Evolutionary conservation across 169 alveolate genomes (phyloP).

Genomic region (Eimeria maxima): DNA sequence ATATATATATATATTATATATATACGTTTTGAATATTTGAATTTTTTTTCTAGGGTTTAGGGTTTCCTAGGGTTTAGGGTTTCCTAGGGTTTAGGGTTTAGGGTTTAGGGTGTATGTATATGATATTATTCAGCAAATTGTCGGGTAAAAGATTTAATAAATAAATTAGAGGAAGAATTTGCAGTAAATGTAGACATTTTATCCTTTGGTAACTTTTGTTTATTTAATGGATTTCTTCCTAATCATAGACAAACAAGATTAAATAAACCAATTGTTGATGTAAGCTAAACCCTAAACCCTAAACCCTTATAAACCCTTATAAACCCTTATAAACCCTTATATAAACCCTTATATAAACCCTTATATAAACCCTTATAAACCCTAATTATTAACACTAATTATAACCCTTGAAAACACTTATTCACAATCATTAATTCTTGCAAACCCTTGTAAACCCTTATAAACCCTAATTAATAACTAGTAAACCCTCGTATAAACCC

Average conservation of each 20-base stretch:
- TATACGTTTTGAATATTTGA: background rate
- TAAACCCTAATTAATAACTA: no score
- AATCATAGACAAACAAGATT: slow-evolving; percentile 91
- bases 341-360: background rate
- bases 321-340: background rate
- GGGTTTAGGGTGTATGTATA: slow-evolving; percentile 35
- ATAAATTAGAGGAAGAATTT: slow-evolving; percentile 86
- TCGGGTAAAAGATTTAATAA: slow-evolving; percentile 87
- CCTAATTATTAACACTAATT: background rate
- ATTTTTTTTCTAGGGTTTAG: slow-evolving; percentile 13
- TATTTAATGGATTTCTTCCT: slow-evolving; percentile 93
- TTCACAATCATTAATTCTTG: no score
- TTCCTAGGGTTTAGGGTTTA: slow-evolving; percentile 45
- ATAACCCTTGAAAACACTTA: no score
- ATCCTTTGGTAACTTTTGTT: slow-evolving; percentile 94
- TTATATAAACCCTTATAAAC: no score
- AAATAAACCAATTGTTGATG: slow-evolving; percentile 87
- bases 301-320: background rate
- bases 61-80: background rate
- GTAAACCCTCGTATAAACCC: no score
- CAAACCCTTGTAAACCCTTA: no score
- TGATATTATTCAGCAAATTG: slow-evolving; percentile 89
- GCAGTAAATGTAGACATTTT: slow-evolving; percentile 92
- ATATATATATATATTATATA: background rate
- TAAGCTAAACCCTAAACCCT: slow-evolving; percentile 58